Evolutionary conservation across 2,329 filamentous ascomycete genomes (phyloP), one percentile per base, ranked within the genome.

Genomic region (Lasiodiplodia sp.): DNA sequence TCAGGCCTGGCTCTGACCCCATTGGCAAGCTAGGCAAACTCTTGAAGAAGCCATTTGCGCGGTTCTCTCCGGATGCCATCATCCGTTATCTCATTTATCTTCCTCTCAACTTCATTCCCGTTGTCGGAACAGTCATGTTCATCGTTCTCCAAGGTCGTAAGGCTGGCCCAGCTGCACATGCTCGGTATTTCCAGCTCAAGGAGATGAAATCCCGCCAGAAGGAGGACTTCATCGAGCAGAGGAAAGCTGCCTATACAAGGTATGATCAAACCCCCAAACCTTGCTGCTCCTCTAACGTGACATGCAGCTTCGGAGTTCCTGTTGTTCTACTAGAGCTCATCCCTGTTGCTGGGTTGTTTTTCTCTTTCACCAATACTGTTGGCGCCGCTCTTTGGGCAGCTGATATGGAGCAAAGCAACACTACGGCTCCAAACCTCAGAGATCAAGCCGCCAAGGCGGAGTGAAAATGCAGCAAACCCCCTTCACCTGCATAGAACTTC

Each of bases 301-400:
- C 63, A 10, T 66, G 70, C 60, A 81, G 80, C 53, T 85, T 87
- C 71, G 96, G 94, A 7, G 92, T 97, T 68, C 88, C 92, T 2
- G 91, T 93, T 5, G 93, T 92, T 58, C 80, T 96, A 0, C 85
- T 97, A 4, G 94, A 97, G 78, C 91, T 97, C 84, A 82, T 97
- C 2, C 95, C 95, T 0, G 83, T 97, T 70, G 88, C 86, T 7
- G 94, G 92, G 6, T 91, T 97, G 66, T 86, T 95, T 70, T 97
- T 97, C 76, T 87, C 91, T 0, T 97, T 96, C 79, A 97, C 94
- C 18, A 97, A 97, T 79, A 91, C 92, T 1, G 93, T 97, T 69
- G 95, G 94, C 8, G 95, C 94, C 66, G 95, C 95, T 8, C 83
- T 98, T n/a, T 97, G 94, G 94, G 94, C 95, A 51, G 92, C 93